Evolutionary conservation across 768 basidiomycete species (phyloP), one percentile per base, ranked within the genome.

Genomic region (Boletus huronensis): DNA sequence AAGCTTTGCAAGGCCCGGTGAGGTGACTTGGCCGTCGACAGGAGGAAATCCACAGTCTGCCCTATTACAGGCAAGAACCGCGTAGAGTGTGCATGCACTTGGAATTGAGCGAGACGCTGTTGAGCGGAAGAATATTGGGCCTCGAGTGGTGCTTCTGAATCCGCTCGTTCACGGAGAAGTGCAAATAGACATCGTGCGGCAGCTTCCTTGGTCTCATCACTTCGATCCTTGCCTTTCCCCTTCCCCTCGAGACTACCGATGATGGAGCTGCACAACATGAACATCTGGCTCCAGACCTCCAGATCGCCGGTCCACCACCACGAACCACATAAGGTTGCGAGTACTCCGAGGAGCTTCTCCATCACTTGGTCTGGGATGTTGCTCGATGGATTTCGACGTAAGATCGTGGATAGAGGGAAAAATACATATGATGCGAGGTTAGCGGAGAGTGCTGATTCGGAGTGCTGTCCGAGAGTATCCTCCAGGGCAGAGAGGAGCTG

Each of bases 291-390:
- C 93, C 93, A 95, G 26, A 83, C 70, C 50, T 76, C 75, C 35
- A 81, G 46, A 43, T 91, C 90, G 65, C 86, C 85, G 19, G 76
- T 75, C 88, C 89, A 90, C 90, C 92, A 94, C 87, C 90, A 92
- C n/a, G 77, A 73, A 19, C 83, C 78, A 58, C 80, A 83, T 25
- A 98, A 75, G 2, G 79, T 61, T 3, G 74, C 66, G 29, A 96
- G 73, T 13, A 81, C 73, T 25, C 75, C 62, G 54, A 97, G 75
- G 21, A 93, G 70, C 51, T 80, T 82, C 70, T 97, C 91, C 44
- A 96, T 73, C 29, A 93, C 72, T 61, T 86, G 86, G 63, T 93
- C 87, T 8, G 92, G 88, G 44, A 96, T 86, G 14, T 79, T 74
- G 6, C 78, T 64, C 3, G 85, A 79, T 16, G 79, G 63, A 66